These are phyloP conservation scores for Vigna unguiculata DNA, from an alignment of 306 rosid genomes.

Conservation along the genomic window DNA sequence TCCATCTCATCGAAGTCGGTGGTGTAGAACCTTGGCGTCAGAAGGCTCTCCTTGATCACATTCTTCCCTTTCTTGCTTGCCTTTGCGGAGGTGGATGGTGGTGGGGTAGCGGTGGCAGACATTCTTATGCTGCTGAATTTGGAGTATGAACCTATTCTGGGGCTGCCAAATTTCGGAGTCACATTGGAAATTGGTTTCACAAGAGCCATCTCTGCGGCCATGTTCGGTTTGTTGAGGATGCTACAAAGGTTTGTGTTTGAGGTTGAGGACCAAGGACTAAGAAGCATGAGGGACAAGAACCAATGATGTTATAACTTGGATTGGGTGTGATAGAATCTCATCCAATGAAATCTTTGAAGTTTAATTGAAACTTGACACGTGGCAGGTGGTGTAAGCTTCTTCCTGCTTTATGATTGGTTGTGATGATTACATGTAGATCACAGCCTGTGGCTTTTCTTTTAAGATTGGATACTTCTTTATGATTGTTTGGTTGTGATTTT, in stretches of 20 bases:
- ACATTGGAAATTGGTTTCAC: conserved; percentile 78
- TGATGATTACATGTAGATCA: conserved; percentile 52
- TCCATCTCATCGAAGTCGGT: conserved; percentile 99
- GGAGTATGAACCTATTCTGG: conserved; percentile 48
- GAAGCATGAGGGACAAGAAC: conserved; percentile 4
- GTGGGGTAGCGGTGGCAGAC: conserved; percentile 56
- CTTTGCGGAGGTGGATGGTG: conserved; percentile 55
- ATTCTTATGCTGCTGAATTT: conserved; percentile 61
- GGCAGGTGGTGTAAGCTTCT: conserved; percentile 44
- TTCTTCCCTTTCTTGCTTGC: conserved; percentile 65
- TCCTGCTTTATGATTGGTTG: conserved; percentile 49
- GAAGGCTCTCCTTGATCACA: conserved; percentile 82
- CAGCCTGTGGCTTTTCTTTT: conserved; percentile 44
- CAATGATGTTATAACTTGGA: conserved; percentile 5
- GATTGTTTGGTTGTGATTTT: no score
- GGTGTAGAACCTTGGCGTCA: conserved; percentile 95
- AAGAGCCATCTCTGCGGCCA: conserved; percentile 91
- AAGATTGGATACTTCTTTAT: neutral
- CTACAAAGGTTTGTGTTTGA: conserved; percentile 2
- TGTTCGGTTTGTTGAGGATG: conserved; percentile 9
- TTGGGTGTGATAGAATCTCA: conserved; percentile 58
- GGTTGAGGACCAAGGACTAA: conserved; percentile 3
- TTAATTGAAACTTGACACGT: conserved; percentile 61
- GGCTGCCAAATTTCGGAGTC: conserved; percentile 55
- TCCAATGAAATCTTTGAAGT: conserved; percentile 67